phyloP scores from a whole-genome alignment of 116 monocot species.

The Zostera marina region DNA sequence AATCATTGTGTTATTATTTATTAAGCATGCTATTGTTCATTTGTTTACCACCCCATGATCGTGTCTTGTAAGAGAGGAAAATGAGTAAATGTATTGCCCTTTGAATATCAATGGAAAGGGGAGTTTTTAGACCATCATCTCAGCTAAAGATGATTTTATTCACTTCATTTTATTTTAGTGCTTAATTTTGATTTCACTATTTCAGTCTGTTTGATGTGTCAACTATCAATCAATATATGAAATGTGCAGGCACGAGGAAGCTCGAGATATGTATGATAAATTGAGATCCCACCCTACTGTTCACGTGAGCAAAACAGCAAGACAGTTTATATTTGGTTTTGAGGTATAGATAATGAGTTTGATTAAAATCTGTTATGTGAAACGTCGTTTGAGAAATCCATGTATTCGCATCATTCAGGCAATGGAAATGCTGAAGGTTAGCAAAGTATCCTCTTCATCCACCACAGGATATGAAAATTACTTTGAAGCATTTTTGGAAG shows the following conservation, averaged over 20 bases:
- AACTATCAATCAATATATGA: no score
- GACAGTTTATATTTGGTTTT: constrained; percentile 63
- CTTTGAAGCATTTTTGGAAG: constrained; percentile 67
- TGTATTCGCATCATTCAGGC: constrained; percentile 38
- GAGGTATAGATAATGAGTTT: constrained; percentile 28
- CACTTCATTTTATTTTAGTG: no score
- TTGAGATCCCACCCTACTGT: constrained; percentile 64
- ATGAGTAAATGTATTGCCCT: no score
- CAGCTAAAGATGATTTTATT: no score
- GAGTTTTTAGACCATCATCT: no score
- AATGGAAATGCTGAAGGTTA: constrained; percentile 79
- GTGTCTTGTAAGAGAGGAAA: no score
- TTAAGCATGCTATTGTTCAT: no score
- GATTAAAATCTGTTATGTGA: neutral
- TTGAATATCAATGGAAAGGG: no score
- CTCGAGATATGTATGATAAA: constrained; percentile 79
- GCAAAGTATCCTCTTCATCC: constrained; percentile 11
- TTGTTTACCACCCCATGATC: no score
- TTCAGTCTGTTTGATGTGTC: no score
- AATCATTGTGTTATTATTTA: no score
- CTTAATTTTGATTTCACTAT: no score
- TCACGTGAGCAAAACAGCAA: constrained; percentile 72
- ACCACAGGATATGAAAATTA: constrained; percentile 70
- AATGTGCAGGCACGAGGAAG: constrained; percentile 56
- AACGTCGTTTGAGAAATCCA: neutral